Base-by-base conservation (phyloP, 225 moss, liverwort and hornwort genomes). In the Sphagnum contortum region DNA sequence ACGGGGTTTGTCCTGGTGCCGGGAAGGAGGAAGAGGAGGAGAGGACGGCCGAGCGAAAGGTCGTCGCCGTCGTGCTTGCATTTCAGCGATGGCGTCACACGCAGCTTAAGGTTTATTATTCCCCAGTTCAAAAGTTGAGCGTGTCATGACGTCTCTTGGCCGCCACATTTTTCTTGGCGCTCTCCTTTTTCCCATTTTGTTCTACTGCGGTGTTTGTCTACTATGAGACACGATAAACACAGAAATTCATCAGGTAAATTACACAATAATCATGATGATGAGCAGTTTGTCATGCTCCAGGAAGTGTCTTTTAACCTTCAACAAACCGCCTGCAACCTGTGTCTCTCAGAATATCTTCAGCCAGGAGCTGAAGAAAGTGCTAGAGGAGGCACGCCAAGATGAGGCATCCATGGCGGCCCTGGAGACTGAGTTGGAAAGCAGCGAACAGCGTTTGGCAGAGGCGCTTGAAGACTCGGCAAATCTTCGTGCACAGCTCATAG, bases 41-140 rank as follows among this genome's bases (percentile, higher is more conserved):
- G 12, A 59, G 68, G 45, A 61, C 64, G 69, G 70, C 76, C 10
- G 72, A 77, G 62, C 73, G 67, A 50, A 76, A 82, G 67, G 50
- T 86, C 51, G 85, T 86, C 45, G 81, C 88, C 9, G 85, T 83
- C n/a, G 85, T 89, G 66, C 78, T 94, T 54, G 88, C 94, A 3
- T 94, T 94, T 63, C 91, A 91, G 63, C 76, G 89, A 48, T 94
- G 94, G 94, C 84, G 94, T 9, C 91, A 91, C 60, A 85, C 77
- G 50, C 89, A 94, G 68, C 85, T 94, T 53, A 94, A 94, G 94
- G 94, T 91, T 64, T 11, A 13, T 12, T 10, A 12, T 65, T 49
- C 48, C 44, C 56, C 9, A 4, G 4, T 55, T 12, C 48, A 3
- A 8, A 6, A 29, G 29, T 29, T 29, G 29, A 29, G 0, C 29